Base-by-base conservation (phyloP, 495 filamentous ascomycete genomes). In the Collariella sp. region DNA sequence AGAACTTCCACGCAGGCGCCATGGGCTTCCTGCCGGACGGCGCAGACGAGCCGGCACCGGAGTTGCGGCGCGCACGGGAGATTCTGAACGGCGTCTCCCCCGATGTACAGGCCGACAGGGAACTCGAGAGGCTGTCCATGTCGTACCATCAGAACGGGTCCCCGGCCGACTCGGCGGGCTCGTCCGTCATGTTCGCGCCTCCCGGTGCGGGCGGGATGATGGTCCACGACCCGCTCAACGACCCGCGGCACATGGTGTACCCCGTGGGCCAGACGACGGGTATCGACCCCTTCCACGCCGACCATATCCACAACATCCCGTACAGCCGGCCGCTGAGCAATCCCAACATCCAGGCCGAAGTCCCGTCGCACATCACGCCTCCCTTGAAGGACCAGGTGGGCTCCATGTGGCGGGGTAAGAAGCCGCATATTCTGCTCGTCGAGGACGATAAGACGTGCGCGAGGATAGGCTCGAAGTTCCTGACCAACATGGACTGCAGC, bases 381-480 rank as follows among this genome's bases (percentile, higher is more conserved):
- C 58, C 66, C 23, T 49, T 58, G 19, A 70, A 67, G 44, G 70
- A 72, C 20, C 64, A 67, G 29, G 49, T 50, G 4, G 61, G 62
- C 16, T 71, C 72, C 13, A 43, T 45, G 70, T 97, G 91, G 91
- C 72, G 76, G n/a, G 71, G 83, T 18, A 82, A 85, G 58, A 83
- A 84, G 58, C 93, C 93, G 0, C 81, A 85, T 48, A 89, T 98
- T 54, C 74, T 98, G 52, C 78, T 98, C 40, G 93, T 98, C 33
- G 93, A 98, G 67, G 93, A 98, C 66, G 93, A 98, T 68, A 85
- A 83, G 46, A 96, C 91, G 2, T 97, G 93, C 67, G 83, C 90
- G 33, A 80, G 91, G 48, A 96, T 98, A 58, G 93, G 94, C 34
- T 84, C 88, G 44, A 96, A 96, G 70, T 97, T 97, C 67, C 73